Evolutionary conservation across 2,329 filamentous ascomycete genomes (phyloP), one percentile per base, ranked within the genome.

Genomic region (Colletotrichum chlorophyti): DNA sequence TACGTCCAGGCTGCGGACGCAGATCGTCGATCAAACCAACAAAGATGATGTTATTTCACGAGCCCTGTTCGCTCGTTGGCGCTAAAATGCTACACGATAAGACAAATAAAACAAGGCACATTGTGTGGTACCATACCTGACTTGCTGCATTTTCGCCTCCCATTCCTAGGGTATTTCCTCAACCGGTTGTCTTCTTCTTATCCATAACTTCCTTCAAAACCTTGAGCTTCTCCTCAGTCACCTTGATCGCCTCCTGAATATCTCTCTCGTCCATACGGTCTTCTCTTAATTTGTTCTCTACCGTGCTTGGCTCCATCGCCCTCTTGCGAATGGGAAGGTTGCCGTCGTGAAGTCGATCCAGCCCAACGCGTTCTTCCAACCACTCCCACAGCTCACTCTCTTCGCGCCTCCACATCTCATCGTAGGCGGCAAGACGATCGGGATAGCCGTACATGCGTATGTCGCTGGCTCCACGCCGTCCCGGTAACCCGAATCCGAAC

Each of bases 301-400:
- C 76, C 3, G 86, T 79, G 27, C 80, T 81, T 3, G 81, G 78
- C 63, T 88, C 80, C 23, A 82, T 70, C 12, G 76, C 76, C 61
- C 73, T 78, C 64, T 84, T 82, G 41, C 81, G 77, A 58, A 73
- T 67, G 58, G 70, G 72, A 27, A 69, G 63, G 40, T 58, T 68
- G 48, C 66, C 74, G 53, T 76, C 80, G 64, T 71, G 75, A 63
- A 83, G 74, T 58, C 77, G 79, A 53, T 92, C 89, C 70, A 95
- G 77, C 2, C 91, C 90, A 2, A 92, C 88, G 15, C 93, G 83
- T 66, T 96, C 91, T 72, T 97, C 93, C 5, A 97, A 78, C 93
- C 93, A 97, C 57, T 91, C 88, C 93, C 93, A 97, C 9, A 97
- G 77, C 66, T 95, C 91, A 64, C 85, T 91, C 70, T 97, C 93